Conservation (phyloP, 108 stramenopile genomes). For the Nannochloropsis granulata region DNA sequence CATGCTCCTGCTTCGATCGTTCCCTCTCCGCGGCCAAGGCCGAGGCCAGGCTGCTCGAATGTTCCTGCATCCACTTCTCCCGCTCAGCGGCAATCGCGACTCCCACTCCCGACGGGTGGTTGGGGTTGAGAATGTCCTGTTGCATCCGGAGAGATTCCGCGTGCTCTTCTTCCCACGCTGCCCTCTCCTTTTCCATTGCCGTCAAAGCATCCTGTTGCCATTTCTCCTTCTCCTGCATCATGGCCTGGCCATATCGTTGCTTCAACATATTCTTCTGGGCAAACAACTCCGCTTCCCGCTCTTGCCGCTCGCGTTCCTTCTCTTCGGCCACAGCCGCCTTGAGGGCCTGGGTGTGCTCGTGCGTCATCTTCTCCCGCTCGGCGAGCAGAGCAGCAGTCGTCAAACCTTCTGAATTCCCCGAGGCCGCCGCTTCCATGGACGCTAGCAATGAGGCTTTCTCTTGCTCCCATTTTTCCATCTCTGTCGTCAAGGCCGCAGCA, state of each 20-base stretch:
- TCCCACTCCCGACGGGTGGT: background rate
- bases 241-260: background rate
- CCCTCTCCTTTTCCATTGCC: background rate
- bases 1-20: background rate
- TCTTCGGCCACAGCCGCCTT: background rate
- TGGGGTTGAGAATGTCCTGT: background rate
- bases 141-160: background rate
- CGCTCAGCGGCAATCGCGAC: background rate
- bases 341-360: background rate
- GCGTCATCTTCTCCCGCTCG: background rate
- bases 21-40: background rate
- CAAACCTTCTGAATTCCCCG: background rate
- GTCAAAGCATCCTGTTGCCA: background rate
- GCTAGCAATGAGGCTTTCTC: background rate
- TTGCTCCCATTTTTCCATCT: background rate
- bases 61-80: background rate
- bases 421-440: background rate
- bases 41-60: background rate
- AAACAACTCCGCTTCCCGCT: background rate
- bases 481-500: background rate
- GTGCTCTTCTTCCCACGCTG: background rate
- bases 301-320: background rate
- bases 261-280: background rate
- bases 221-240: background rate
- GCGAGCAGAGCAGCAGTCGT: background rate